phyloP scores from a whole-genome alignment of 306 rosid species.

The Pueraria montana region DNA sequence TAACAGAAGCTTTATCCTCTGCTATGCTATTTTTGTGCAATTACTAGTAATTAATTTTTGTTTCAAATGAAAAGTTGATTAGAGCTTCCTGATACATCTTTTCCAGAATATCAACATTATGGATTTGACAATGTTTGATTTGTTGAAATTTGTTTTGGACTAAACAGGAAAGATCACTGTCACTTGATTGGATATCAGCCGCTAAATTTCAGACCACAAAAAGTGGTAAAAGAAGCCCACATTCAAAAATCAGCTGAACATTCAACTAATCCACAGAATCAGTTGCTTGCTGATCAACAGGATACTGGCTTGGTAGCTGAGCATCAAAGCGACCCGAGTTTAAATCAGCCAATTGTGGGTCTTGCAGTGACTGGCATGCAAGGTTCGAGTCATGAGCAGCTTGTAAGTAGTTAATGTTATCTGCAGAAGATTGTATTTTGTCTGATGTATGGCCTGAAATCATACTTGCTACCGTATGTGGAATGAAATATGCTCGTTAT shows the following conservation, averaged over 20 bases:
- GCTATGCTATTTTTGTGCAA: neutral
- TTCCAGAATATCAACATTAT: slow-evolving; percentile 28
- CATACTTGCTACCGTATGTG: slow-evolving; percentile 41
- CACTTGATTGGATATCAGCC: slow-evolving; percentile 78
- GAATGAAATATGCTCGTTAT: slow-evolving; percentile 20
- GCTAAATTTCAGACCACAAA: slow-evolving; percentile 47
- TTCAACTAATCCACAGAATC: slow-evolving; percentile 47
- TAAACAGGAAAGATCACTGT: slow-evolving; percentile 83
- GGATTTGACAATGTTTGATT: slow-evolving; percentile 29
- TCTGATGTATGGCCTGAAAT: slow-evolving; percentile 32
- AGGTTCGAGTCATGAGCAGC: slow-evolving; percentile 23
- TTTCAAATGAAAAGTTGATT: slow-evolving; percentile 10
- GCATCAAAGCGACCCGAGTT: slow-evolving; percentile 36
- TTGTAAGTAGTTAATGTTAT: slow-evolving; percentile 42
- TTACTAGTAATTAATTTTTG: slow-evolving; percentile 11
- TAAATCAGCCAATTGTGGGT: slow-evolving; percentile 35
- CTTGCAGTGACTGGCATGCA: slow-evolving; percentile 37
- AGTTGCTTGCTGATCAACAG: slow-evolving; percentile 50
- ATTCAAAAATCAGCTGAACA: slow-evolving; percentile 48
- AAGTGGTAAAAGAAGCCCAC: slow-evolving; percentile 48
- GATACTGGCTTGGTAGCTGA: slow-evolving; percentile 35
- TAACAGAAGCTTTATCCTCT: slow-evolving; percentile 4
- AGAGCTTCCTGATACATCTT: slow-evolving; percentile 32
- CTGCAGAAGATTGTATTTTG: slow-evolving; percentile 38
- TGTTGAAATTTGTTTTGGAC: slow-evolving; percentile 53